phyloP scores from a whole-genome alignment of 805 yeast species.

The Teunomyces funiuensis region DNA sequence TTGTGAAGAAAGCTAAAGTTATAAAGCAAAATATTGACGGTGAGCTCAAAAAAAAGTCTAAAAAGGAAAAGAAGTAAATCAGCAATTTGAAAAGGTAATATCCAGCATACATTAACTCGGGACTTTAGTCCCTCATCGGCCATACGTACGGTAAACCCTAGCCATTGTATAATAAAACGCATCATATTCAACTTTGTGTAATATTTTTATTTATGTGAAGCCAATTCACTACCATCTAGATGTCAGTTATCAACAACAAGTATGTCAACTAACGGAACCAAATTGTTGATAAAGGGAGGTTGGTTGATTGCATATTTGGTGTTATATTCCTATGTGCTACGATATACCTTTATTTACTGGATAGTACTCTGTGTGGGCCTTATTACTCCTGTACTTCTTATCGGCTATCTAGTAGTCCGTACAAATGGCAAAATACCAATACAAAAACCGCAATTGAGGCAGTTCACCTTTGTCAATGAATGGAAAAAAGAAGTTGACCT shows the following conservation, averaged over 20 bases:
- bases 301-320: neutral
- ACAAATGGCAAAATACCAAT: neutral
- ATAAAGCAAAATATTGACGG: conserved; percentile 13
- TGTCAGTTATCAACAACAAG: neutral
- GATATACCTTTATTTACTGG: conserved; percentile 13
- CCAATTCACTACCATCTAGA: neutral
- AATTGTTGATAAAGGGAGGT: conserved; percentile 1
- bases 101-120: neutral
- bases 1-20: conserved; percentile 18
- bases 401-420: neutral
- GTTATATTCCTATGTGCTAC: conserved; percentile 6
- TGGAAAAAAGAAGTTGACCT: conserved; percentile 12
- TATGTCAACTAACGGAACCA: neutral
- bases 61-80: neutral
- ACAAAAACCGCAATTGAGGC: neutral
- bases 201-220: conserved; percentile 1
- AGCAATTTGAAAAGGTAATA: conserved; percentile 10
- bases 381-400: neutral
- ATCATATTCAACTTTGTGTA: neutral
- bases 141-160: neutral
- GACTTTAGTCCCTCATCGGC: neutral
- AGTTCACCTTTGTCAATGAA: conserved; percentile 10
- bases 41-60: conserved; percentile 9
- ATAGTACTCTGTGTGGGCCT: conserved; percentile 5
- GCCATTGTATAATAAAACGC: neutral